Base-by-base conservation (phyloP, 2,329 filamentous ascomycete species). In the Orbilia quercus region DNA sequence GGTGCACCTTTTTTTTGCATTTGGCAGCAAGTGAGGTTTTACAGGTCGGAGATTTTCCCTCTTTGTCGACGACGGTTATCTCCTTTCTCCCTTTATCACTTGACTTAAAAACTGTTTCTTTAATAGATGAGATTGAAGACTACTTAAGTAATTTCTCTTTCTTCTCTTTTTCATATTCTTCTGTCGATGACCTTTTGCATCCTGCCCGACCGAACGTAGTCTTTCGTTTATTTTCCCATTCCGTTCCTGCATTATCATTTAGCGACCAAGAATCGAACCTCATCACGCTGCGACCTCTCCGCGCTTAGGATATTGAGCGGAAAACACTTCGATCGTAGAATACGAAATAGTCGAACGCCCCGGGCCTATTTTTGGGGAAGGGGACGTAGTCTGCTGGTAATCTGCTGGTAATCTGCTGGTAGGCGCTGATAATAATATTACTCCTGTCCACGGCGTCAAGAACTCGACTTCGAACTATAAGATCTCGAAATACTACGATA, bases 31-130 rank as follows among this genome's bases (percentile, higher is more conserved):
- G n/a, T 62, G 31, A 45, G 62, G 48, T 63, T 45, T 50, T 50
- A 55, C 44, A 59, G 59, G 59, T 65, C 67, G 67, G 67, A 72
- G 67, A 72, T 72, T 72, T 72, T 72, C 59, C 66, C 66, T 71
- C 51, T n/a, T 60, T 57, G 66, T 71, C 66, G 34, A 64, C 66
- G 66, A 59, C 54, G 38, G 59, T 28, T 45, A 51, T 63, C 44
- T 63, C 5, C 28, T 5, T n/a, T 23, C 51, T 63, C 47, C 58
- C 18, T 28, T 50, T 62, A 57, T 18, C 50, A n/a, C n/a, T n/a
- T n/a, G n/a, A n/a, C n/a, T n/a, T n/a, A n/a, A n/a, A n/a, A n/a
- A n/a, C n/a, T n/a, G n/a, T n/a, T n/a, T n/a, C n/a, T n/a, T n/a
- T n/a, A n/a, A n/a, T n/a, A n/a, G n/a, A n/a, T n/a, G n/a, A n/a